Evolutionary conservation across 75 land plant genomes (phyloP).

Genomic region (Sequoiadendron giganteum): DNA sequence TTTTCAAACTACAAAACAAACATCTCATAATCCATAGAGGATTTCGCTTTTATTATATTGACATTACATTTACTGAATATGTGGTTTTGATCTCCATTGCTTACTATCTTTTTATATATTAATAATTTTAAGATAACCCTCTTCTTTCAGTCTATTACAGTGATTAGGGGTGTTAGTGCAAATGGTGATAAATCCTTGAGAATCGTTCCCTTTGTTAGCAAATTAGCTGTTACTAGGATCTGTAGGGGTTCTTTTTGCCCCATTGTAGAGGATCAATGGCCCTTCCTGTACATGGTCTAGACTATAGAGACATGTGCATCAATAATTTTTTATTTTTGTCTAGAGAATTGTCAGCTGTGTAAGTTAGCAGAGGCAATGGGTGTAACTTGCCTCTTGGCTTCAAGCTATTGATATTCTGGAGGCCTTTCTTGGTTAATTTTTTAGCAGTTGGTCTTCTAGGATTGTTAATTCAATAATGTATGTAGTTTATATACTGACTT

Average conservation of each 20-base stretch:
- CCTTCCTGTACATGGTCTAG: background rate
- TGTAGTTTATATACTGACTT: background rate
- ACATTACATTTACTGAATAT: no score
- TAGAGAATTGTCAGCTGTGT: background rate
- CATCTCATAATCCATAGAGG: no score
- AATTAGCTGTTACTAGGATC: background rate
- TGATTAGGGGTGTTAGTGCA: background rate
- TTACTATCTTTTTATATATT: background rate
- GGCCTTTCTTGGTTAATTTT: background rate
- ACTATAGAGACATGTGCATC: background rate
- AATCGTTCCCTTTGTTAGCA: background rate
- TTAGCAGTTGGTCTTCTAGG: no score
- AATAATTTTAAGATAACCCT: background rate
- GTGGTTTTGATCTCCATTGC: background rate
- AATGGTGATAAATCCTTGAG: background rate
- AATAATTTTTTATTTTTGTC: background rate
- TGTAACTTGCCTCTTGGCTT: background rate
- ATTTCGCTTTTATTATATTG: no score
- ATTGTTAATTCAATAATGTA: no score
- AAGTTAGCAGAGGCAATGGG: background rate
- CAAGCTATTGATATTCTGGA: background rate
- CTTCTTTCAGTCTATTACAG: background rate
- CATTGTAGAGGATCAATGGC: background rate
- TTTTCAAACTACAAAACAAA: no score
- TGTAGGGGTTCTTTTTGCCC: background rate